phyloP scores from a whole-genome alignment of 2,329 filamentous ascomycete genomes.

The Nemania bipapillata region DNA sequence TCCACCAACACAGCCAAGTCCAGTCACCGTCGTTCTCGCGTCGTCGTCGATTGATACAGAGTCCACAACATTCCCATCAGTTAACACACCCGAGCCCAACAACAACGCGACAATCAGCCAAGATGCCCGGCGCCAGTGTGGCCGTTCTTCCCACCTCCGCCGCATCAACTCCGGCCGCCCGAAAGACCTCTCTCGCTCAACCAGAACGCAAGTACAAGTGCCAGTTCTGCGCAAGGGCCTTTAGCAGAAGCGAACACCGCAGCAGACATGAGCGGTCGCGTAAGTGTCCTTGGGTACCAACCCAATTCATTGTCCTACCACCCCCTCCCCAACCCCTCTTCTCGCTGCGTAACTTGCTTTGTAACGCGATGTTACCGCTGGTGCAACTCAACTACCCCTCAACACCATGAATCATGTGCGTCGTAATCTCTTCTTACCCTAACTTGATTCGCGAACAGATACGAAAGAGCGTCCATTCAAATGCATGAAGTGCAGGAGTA shows the following conservation, averaged over 20 bases:
- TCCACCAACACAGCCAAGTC: constrained; percentile 37
- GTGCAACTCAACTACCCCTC: constrained; percentile 40
- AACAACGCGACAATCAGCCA: constrained; percentile 53
- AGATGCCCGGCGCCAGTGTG: constrained; percentile 77
- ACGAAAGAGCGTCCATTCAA: constrained; percentile 99
- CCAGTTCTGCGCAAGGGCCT: constrained; percentile 97
- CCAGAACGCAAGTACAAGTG: constrained; percentile 99
- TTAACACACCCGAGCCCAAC: constrained; percentile 35
- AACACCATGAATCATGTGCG: constrained; percentile 34
- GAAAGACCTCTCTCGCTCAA: constrained; percentile 75
- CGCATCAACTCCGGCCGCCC: constrained; percentile 75
- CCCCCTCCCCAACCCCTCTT: constrained; percentile 44
- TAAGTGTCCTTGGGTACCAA: constrained; percentile 67
- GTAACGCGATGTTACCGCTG: constrained; percentile 30
- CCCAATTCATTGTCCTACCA: constrained; percentile 31
- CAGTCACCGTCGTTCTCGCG: constrained; percentile 29
- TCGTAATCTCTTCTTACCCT: constrained; percentile 38
- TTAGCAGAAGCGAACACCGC: constrained; percentile 95
- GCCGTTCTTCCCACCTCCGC: constrained; percentile 70
- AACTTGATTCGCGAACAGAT: constrained; percentile 67
- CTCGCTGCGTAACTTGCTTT: constrained; percentile 24
- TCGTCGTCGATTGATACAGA: constrained; percentile 39
- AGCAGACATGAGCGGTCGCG: constrained; percentile 97
- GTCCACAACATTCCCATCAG: constrained; percentile 29
- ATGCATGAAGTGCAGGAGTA: constrained; percentile 97